These are phyloP conservation scores for Xenosphaeropsis pyriputrescens DNA, from an alignment of 2,329 filamentous ascomycete species.

Conservation along the genomic window DNA sequence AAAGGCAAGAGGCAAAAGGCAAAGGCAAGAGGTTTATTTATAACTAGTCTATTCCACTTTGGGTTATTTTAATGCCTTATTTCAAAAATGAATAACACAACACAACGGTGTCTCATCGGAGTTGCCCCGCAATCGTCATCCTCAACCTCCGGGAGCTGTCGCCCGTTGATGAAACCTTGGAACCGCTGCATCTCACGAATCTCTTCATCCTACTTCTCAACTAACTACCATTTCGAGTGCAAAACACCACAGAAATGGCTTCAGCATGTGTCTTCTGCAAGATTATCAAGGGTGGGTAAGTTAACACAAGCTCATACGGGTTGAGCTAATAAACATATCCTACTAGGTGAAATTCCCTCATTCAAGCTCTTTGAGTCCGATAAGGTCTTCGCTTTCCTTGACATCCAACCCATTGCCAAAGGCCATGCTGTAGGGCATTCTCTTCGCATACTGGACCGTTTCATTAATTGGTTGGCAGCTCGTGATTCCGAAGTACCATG, in stretches of 20 bases:
- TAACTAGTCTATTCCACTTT: conserved; percentile 2
- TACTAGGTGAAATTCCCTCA: conserved; percentile 77
- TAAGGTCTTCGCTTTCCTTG: conserved; percentile 88
- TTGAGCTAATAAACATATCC: conserved; percentile 1
- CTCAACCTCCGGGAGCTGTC: no score
- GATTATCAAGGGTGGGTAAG: conserved; percentile 72
- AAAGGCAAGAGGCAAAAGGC: conserved; percentile 6
- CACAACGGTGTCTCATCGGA: no score
- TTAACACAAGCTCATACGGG: conserved; percentile 1
- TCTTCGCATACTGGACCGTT: neutral
- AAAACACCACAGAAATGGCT: conserved; percentile 29
- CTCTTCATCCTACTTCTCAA: neutral
- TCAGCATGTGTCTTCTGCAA: conserved; percentile 86
- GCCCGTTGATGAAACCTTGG: neutral
- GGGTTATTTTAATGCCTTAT: neutral
- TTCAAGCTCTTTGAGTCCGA: conserved; percentile 95
- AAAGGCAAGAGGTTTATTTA: conserved; percentile 1
- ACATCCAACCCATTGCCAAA: conserved; percentile 78
- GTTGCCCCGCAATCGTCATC: no score
- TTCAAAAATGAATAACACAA: neutral
- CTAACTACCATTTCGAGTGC: neutral
- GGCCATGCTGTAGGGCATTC: conserved; percentile 65
- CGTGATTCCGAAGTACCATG: conserved; percentile 91
- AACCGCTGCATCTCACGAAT: neutral
- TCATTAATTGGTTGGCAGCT: conserved; percentile 33